phyloP scores from a whole-genome alignment of 352 stramenopile genomes.

The Globisporangium splendens region DNA sequence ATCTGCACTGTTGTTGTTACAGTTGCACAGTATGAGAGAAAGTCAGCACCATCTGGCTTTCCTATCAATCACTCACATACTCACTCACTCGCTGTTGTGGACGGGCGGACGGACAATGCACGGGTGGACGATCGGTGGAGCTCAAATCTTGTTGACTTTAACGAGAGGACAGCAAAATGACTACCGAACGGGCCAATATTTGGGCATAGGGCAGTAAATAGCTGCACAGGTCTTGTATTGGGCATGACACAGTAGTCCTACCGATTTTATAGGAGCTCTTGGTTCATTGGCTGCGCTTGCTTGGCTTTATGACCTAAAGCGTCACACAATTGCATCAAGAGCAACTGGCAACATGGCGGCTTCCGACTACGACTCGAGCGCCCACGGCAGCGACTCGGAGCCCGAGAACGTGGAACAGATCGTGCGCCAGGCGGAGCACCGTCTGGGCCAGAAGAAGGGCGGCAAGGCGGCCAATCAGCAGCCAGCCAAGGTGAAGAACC shows the following conservation, averaged over 20 bases:
- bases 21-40: too few species aligned
- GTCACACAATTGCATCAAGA: conserved; percentile 10
- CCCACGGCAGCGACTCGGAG: conserved; percentile 52
- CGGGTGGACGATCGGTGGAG: too few species aligned
- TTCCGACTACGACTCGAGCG: conserved; percentile 41
- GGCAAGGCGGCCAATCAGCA: conserved; percentile 6
- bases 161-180: too few species aligned
- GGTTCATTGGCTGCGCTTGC: conserved; percentile 14
- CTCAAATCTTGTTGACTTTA: too few species aligned
- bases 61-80: too few species aligned
- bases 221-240: not conserved
- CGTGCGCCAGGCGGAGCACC: conserved; percentile 56
- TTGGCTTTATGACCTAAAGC: conserved; percentile 11
- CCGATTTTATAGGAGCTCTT: too few species aligned
- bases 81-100: too few species aligned
- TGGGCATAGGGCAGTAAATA: not conserved
- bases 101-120: too few species aligned
- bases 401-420: conserved; percentile 51
- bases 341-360: conserved; percentile 16
- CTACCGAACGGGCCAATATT: too few species aligned
- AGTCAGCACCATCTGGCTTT: too few species aligned
- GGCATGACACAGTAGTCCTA: too few species aligned
- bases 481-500: conserved; percentile 46
- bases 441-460: conserved; percentile 38
- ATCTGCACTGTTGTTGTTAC: too few species aligned